Percentiles rank a stretch among this genome's conserved stretches.
Evolutionary conservation across 2,329 filamentous ascomycete species (phyloP).

Genomic region (Exophiala mesophila): DNA sequence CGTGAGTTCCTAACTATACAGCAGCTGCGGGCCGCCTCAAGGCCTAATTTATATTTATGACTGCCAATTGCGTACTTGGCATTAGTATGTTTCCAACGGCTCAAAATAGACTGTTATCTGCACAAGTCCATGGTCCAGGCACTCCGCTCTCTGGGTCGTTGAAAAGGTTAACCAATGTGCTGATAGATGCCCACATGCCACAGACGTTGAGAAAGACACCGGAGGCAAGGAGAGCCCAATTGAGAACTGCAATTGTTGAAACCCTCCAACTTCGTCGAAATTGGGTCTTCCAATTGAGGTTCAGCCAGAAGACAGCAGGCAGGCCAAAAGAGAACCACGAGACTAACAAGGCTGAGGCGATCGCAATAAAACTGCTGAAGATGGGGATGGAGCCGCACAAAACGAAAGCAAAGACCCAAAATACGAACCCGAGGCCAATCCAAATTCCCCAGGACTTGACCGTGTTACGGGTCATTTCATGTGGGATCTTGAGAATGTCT

Average conservation of each 20-base stretch:
- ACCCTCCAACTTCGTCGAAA: conserved; percentile 9
- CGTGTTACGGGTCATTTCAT: conserved; percentile 35
- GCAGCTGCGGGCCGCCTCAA: no score
- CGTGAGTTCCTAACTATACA: no score
- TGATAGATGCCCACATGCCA: conserved; percentile 12
- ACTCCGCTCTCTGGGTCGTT: conserved; percentile 1
- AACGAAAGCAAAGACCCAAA: no score
- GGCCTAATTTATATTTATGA: no score
- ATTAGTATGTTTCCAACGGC: no score
- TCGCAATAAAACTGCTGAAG: no score
- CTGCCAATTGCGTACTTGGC: no score
- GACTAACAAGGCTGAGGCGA: conserved; percentile 65
- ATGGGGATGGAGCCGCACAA: no score
- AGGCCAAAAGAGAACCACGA: conserved; percentile 76
- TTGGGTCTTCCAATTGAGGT: conserved; percentile 36
- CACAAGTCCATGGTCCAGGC: conserved; percentile 11
- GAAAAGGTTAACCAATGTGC: conserved; percentile 6
- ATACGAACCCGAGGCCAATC: no score
- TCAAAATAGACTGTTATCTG: no score
- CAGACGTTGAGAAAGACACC: conserved; percentile 6
- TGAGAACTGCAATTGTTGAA: conserved; percentile 3
- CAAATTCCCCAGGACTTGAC: conserved; percentile 34
- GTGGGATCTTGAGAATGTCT: conserved; percentile 25
- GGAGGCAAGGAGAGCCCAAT: conserved; percentile 3
- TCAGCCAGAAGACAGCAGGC: conserved; percentile 44